phyloP scores from a whole-genome alignment of 2,329 filamentous ascomycete species.

The Conoideocrella luteorostrata region DNA sequence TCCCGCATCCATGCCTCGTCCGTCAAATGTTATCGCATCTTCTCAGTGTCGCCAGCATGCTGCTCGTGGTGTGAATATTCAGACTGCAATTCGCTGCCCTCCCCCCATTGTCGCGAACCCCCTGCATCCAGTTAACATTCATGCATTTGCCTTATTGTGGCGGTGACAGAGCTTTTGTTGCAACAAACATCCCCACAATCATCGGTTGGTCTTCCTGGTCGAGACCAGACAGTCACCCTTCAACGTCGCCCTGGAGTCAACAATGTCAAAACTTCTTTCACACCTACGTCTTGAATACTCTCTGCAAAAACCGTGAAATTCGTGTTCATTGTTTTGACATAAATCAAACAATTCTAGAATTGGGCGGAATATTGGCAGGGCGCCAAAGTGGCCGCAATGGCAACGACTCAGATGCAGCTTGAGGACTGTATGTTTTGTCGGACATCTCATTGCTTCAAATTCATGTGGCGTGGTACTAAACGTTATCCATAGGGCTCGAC shows the following conservation, averaged over 20 bases:
- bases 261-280: slow-evolving; percentile 27
- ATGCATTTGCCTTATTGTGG: too few species aligned
- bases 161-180: neutral
- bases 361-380: slow-evolving; percentile 19
- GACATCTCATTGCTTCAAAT: neutral
- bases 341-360: neutral
- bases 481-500: slow-evolving; percentile 67
- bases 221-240: too few species aligned
- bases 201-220: neutral
- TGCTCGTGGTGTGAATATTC: too few species aligned
- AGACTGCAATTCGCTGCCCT: too few species aligned
- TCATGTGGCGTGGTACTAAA: slow-evolving; percentile 16
- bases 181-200: neutral
- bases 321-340: slow-evolving; percentile 5
- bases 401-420: slow-evolving; percentile 73
- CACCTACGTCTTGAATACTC: slow-evolving; percentile 22
- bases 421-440: slow-evolving; percentile 65
- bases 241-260: slow-evolving; percentile 8
- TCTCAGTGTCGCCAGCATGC: too few species aligned
- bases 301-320: slow-evolving; percentile 25
- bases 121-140: too few species aligned
- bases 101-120: too few species aligned
- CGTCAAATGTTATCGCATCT: too few species aligned
- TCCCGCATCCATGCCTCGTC: too few species aligned
- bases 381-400: slow-evolving; percentile 53